phyloP scores from a whole-genome alignment of 768 basidiomycete genomes.

The Tulasnella sp. region DNA sequence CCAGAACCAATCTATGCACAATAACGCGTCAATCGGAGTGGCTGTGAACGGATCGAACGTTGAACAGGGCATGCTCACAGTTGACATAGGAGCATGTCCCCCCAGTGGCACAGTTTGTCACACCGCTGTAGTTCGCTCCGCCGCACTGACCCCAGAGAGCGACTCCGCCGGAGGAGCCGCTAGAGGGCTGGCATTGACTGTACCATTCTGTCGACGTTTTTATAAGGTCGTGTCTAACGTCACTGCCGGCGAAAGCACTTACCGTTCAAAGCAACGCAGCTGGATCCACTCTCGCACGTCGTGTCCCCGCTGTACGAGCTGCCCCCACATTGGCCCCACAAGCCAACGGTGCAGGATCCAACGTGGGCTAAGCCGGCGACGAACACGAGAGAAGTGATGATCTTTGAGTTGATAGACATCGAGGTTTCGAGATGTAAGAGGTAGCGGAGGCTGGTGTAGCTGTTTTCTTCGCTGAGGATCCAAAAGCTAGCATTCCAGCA shows the following conservation, averaged over 20 bases:
- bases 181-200: background rate
- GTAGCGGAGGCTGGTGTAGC: background rate
- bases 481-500: background rate
- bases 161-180: background rate
- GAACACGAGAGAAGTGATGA: background rate
- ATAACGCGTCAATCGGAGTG: background rate
- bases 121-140: background rate
- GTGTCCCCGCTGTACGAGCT: constrained; percentile 2
- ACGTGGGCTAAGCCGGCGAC: background rate
- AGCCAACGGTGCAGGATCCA: background rate
- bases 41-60: background rate
- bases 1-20: background rate
- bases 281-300: background rate
- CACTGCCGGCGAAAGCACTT: background rate
- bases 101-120: background rate
- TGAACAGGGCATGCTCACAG: background rate
- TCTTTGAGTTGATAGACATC: background rate
- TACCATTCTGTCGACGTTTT: background rate
- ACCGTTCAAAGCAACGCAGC: background rate
- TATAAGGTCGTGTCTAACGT: background rate
- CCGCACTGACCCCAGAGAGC: background rate
- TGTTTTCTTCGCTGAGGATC: background rate
- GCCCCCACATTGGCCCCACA: constrained; percentile 6
- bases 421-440: background rate
- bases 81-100: background rate